Evolutionary conservation across 306 rosid genomes (phyloP).

Genomic region (Cucumis hystrix): DNA sequence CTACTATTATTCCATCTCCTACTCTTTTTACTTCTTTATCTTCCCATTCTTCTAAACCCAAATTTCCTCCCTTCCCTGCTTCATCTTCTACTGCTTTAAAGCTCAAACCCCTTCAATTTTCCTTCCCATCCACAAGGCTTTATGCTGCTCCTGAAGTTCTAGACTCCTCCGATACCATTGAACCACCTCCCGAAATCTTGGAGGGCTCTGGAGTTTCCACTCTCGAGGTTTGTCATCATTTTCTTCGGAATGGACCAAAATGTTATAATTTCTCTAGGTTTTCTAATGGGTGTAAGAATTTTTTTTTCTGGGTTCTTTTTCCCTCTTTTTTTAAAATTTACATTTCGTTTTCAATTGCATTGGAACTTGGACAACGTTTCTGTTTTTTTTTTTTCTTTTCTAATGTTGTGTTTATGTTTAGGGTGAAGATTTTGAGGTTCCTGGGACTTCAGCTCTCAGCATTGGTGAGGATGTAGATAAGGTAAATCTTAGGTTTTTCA

Average conservation of each 20-base stretch:
- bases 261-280: background rate
- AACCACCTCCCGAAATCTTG: constrained; percentile 26
- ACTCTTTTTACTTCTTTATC: constrained; percentile 33
- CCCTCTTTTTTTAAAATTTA: background rate
- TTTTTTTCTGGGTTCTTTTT: background rate
- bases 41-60: constrained; percentile 23
- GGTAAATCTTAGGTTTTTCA: constrained; percentile 16
- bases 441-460: constrained; percentile 47
- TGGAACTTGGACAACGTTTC: background rate
- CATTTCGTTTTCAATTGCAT: background rate
- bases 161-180: constrained; percentile 28
- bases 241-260: background rate
- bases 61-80: constrained; percentile 16
- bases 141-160: constrained; percentile 61
- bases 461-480: constrained; percentile 53
- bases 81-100: constrained; percentile 19
- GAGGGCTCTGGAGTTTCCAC: constrained; percentile 20
- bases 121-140: constrained; percentile 30
- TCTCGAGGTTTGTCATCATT: constrained; percentile 27
- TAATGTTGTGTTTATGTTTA: constrained; percentile 17
- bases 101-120: constrained; percentile 24
- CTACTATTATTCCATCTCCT: constrained; percentile 35
- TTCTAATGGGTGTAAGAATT: background rate
- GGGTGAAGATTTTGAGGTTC: constrained; percentile 44
- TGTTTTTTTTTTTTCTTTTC: background rate